Conservation (phyloP, 495 filamentous ascomycete genomes). For the Lindgomyces ingoldianus region DNA sequence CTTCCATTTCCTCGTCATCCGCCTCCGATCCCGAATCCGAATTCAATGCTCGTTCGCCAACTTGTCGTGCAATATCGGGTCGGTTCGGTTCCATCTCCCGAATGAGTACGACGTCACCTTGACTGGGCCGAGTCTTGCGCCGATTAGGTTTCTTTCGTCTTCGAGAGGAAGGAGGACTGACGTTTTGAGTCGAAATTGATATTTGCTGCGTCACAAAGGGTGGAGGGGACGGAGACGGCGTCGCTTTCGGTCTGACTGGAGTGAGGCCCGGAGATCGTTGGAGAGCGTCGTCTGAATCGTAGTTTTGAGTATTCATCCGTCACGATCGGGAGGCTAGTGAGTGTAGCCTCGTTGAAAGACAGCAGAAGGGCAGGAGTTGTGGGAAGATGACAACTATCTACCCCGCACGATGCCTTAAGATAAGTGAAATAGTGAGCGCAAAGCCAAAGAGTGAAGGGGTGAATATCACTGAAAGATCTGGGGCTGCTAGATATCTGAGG, state of each 20-base stretch:
- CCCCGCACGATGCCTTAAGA: conserved; percentile 18
- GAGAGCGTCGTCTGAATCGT: conserved; percentile 38
- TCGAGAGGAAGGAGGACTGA: conserved; percentile 36
- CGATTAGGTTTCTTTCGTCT: conserved; percentile 39
- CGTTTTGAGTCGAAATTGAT: conserved; percentile 27
- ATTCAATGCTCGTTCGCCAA: conserved; percentile 35
- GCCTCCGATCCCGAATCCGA: conserved; percentile 36
- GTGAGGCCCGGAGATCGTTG: conserved; percentile 35
- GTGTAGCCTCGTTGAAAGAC: conserved; percentile 16
- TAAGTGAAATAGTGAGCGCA: conserved; percentile 3
- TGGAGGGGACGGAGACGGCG: conserved; percentile 39
- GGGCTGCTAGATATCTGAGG: conserved; percentile 6
- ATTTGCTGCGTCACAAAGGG: conserved; percentile 28
- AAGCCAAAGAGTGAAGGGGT: background rate
- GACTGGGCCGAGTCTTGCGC: conserved; percentile 38
- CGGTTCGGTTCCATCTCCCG: conserved; percentile 38
- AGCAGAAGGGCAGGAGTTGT: conserved; percentile 3
- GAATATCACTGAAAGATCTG: conserved; percentile 5
- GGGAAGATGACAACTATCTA: conserved; percentile 13
- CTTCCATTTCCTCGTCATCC: conserved; percentile 39
- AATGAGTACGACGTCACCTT: conserved; percentile 41
- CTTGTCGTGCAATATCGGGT: conserved; percentile 39
- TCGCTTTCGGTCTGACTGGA: conserved; percentile 33
- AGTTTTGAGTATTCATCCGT: conserved; percentile 32
- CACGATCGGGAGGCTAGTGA: conserved; percentile 25